Conservation (phyloP, 2,329 filamentous ascomycete species). For the Xylogone sp. region DNA sequence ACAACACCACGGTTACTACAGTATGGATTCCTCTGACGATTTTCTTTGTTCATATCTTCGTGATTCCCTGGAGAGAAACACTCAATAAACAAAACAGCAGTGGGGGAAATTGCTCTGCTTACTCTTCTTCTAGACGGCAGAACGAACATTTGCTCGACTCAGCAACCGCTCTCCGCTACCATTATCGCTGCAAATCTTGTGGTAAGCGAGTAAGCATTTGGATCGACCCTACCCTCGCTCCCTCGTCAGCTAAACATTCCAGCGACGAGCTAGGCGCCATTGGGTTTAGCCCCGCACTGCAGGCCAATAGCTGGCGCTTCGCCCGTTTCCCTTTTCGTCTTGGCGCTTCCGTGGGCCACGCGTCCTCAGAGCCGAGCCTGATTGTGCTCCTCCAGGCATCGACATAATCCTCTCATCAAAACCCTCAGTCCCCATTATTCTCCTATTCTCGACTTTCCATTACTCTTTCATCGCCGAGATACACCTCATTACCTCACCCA, state of each 20-base stretch:
- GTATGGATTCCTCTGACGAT: no score
- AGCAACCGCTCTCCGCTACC: no score
- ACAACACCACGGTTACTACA: no score
- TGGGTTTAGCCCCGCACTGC: background rate
- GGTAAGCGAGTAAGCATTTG: background rate
- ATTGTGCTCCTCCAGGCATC: constrained; percentile 12
- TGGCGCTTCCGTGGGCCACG: constrained; percentile 13
- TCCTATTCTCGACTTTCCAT: background rate
- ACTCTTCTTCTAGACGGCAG: no score
- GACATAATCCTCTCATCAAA: constrained; percentile 4
- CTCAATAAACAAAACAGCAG: no score
- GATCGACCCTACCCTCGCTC: background rate
- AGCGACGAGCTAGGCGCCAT: background rate
- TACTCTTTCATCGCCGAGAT: background rate
- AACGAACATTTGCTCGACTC: no score
- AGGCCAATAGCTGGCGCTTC: background rate
- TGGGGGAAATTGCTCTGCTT: no score
- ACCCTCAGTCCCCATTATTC: constrained; percentile 1
- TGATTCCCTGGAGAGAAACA: no score
- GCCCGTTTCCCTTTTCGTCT: background rate
- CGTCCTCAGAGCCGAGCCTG: constrained; percentile 12
- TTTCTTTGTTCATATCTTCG: no score
- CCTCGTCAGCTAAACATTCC: background rate
- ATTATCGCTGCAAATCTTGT: no score
- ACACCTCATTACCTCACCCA: background rate